These are phyloP conservation scores for Sporothrix pseudoabietina DNA, from an alignment of 2,329 filamentous ascomycete species.

Conservation along the genomic window DNA sequence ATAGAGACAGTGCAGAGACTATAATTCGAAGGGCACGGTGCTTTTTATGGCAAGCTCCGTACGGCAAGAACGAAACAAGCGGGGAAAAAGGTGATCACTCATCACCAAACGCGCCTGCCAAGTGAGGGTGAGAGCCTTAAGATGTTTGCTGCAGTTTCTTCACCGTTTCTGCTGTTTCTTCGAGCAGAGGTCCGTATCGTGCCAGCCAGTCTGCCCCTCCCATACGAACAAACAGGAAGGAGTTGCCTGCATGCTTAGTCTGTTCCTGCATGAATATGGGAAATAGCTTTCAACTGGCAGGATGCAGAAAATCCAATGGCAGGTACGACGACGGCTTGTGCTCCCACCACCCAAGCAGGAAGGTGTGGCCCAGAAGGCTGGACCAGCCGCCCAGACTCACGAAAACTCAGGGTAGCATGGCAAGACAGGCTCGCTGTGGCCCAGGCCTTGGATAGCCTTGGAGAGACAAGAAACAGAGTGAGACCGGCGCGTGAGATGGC, in stretches of 20 bases:
- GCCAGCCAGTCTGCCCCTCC: background rate
- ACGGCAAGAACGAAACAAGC: background rate
- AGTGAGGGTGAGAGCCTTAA: background rate
- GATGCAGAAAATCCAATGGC: background rate
- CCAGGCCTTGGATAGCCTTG: background rate
- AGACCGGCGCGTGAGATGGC: slow-evolving; percentile 22
- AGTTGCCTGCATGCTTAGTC: slow-evolving; percentile 12
- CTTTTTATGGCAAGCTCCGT: no score
- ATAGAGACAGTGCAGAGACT: background rate
- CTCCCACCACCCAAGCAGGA: background rate
- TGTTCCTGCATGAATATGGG: slow-evolving; percentile 25
- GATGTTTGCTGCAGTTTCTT: background rate
- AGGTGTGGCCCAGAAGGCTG: slow-evolving; percentile 15
- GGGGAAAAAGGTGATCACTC: background rate
- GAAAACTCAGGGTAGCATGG: background rate
- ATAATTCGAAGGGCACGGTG: no score
- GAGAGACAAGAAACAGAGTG: background rate
- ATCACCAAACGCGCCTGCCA: background rate
- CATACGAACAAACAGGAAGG: background rate
- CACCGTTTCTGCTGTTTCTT: background rate
- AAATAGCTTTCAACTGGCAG: slow-evolving; percentile 2
- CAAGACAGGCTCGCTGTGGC: background rate
- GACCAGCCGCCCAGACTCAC: background rate
- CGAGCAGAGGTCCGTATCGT: background rate
- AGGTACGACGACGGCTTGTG: background rate